Evolutionary conservation across 495 filamentous ascomycete species (phyloP).

Genomic region (Aspergillus homomorphus): DNA sequence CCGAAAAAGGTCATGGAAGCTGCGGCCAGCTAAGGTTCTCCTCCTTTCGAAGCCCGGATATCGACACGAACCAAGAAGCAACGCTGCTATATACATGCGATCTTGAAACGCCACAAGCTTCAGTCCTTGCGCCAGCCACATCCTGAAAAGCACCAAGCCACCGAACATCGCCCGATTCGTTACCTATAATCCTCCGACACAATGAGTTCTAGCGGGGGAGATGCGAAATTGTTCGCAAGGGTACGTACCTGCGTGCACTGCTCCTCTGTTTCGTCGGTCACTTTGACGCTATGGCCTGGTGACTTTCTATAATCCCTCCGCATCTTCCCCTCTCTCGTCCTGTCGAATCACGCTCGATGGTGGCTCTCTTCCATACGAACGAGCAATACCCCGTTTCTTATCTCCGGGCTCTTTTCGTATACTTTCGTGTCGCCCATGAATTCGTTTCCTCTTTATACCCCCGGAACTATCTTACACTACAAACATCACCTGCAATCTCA

Average conservation of each 20-base stretch:
- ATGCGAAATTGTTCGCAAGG: conserved; percentile 98
- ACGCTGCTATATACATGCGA: background rate
- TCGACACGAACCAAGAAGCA: conserved; percentile 6
- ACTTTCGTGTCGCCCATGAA: background rate
- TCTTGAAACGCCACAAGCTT: background rate
- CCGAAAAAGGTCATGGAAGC: conserved; percentile 28
- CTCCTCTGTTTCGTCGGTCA: conserved; percentile 2
- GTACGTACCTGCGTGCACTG: conserved; percentile 57
- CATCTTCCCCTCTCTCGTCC: conserved; percentile 12
- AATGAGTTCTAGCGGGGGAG: conserved; percentile 81
- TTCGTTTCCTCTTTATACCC: background rate
- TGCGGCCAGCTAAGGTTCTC: conserved; percentile 21
- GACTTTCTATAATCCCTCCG: conserved; percentile 13
- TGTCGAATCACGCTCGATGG: conserved; percentile 7
- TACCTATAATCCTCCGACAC: conserved; percentile 25
- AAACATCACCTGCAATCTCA: conserved; percentile 1
- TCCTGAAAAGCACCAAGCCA: background rate
- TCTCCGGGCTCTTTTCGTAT: background rate
- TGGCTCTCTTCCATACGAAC: background rate
- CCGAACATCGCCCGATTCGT: conserved; percentile 1
- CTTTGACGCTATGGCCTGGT: background rate
- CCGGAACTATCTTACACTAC: background rate
- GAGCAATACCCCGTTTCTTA: background rate
- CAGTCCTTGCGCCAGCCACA: background rate
- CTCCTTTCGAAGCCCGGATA: conserved; percentile 12